Percentiles rank a stretch among this genome's conserved stretches.
Conservation (phyloP, 108 stramenopile species). For the Pseudonitzschia multiseries region DNA sequence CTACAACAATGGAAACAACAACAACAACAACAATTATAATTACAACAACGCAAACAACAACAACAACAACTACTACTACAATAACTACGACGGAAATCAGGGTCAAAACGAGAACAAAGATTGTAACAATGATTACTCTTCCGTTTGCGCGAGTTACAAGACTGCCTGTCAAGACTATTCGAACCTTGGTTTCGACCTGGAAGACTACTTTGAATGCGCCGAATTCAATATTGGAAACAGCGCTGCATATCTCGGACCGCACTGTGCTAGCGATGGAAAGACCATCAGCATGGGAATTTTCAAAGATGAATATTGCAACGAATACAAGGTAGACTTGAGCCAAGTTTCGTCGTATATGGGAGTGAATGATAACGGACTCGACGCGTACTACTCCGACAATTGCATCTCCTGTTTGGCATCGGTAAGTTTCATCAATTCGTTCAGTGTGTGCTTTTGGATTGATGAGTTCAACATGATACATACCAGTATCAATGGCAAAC, state of each 20-base stretch:
- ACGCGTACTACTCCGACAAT: slow-evolving; percentile 33
- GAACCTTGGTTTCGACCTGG: slow-evolving; percentile 29
- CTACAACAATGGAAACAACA: not conserved
- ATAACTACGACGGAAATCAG: not conserved
- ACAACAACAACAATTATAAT: slow-evolving; percentile 34
- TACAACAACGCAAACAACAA: not conserved
- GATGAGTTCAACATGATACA: no score
- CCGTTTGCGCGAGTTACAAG: slow-evolving; percentile 35
- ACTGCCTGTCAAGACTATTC: slow-evolving; percentile 51
- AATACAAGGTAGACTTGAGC: slow-evolving; percentile 51
- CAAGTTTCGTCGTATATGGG: slow-evolving; percentile 39
- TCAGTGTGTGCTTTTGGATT: no score
- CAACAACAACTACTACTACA: not conserved
- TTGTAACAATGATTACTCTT: slow-evolving; percentile 46
- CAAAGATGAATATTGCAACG: slow-evolving; percentile 69
- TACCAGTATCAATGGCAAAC: no score
- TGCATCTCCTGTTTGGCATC: slow-evolving; percentile 72
- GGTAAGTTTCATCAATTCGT: slow-evolving; percentile 30
- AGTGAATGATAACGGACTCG: slow-evolving; percentile 30
- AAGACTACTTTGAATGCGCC: slow-evolving; percentile 45
- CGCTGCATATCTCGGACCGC: slow-evolving; percentile 64
- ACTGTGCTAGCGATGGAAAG: slow-evolving; percentile 66
- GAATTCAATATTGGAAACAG: slow-evolving; percentile 41
- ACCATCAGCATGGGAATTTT: slow-evolving; percentile 78
- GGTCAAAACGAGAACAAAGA: not conserved